Evolutionary conservation across 345 rosid species (phyloP), one percentile per base, ranked within the genome.

Genomic region (Eucalyptus microcorys): DNA sequence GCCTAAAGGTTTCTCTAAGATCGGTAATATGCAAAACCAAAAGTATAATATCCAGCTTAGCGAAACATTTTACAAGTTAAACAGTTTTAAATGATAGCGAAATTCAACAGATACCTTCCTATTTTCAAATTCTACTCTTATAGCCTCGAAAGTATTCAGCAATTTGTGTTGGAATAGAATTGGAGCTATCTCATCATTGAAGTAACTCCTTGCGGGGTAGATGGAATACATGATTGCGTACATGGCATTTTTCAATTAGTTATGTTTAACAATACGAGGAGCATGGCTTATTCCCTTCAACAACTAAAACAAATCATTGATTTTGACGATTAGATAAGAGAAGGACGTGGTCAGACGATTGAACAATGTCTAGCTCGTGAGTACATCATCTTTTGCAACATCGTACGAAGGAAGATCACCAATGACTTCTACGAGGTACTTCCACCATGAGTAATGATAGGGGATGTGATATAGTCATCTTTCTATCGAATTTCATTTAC

Each of bases 1-100:
- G 94, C 71, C 93, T 90, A 7, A 92, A 92, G 71, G 30, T 91
- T 30, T 86, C 89, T 59, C 92, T 91, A 6, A 88, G 87, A 91
- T 84, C 88, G 87, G 92, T 92, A 87, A 85, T 3, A 8, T 27
- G 8, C 59, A 55, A 55, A 55, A 21, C 55, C 47, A 3, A 45
- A 45, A 45, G 47, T 45, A 45, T 45, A 45, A 45, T 45, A 45
- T 45, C 47, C 47, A 8, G 47, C 10, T 45, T 45, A 45, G 47
- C 47, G 47, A 45, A 45, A 45, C 47, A 45, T 45, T 45, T 45
- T 45, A 45, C 47, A 45, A 45, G 47, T 45, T 45, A 45, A 45
- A 45, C 47, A 45, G 47, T 45, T 8, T 45, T 45, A 45, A 45
- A 45, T 45, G 47, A 45, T 45, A 45, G 47, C 10, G 3, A 45